A percentile compares a stretch with the other conserved stretches of the same genome.
These are phyloP conservation scores for Cyberlindnera xishuangbannaensis DNA, from an alignment of 805 yeast genomes.

Conservation along the genomic window DNA sequence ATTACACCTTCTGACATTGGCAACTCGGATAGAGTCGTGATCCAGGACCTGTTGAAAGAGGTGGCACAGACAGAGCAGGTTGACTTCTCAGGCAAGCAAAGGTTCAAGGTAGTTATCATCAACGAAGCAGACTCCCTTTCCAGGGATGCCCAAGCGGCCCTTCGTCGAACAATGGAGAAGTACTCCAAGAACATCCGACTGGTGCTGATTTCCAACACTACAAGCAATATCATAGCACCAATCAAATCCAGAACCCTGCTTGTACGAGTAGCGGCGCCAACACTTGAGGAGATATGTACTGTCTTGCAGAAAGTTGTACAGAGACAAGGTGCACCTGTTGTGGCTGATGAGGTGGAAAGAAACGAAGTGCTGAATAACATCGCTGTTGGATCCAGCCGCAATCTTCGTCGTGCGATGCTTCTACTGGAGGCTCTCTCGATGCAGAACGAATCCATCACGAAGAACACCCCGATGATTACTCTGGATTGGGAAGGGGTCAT, in stretches of 20 bases:
- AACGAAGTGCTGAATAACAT: slow-evolving; percentile 43
- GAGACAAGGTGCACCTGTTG: slow-evolving; percentile 45
- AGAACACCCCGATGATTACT: slow-evolving; percentile 47
- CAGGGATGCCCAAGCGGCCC: slow-evolving; percentile 93
- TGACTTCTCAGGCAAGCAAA: slow-evolving; percentile 56
- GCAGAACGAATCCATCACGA: slow-evolving; percentile 51
- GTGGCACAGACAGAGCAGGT: slow-evolving; percentile 94
- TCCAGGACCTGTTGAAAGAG: slow-evolving; percentile 89
- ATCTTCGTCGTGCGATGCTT: slow-evolving; percentile 71
- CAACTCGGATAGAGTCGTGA: slow-evolving; percentile 88
- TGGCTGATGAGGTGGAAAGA: slow-evolving; percentile 32
- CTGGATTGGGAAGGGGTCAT: slow-evolving; percentile 93
- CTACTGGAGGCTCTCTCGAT: slow-evolving; percentile 77
- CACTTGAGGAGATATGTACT: slow-evolving; percentile 45
- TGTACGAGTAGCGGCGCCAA: slow-evolving; percentile 84
- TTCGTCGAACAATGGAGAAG: slow-evolving; percentile 94
- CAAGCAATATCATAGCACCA: slow-evolving; percentile 89
- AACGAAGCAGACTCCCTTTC: slow-evolving; percentile 88
- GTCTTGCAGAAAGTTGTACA: slow-evolving; percentile 52
- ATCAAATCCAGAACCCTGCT: slow-evolving; percentile 88
- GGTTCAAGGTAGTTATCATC: slow-evolving; percentile 76
- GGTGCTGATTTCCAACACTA: slow-evolving; percentile 79
- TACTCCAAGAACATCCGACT: slow-evolving; percentile 83
- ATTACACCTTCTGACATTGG: slow-evolving; percentile 98
- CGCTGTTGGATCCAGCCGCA: slow-evolving; percentile 54